phyloP scores from a whole-genome alignment of 495 filamentous ascomycete genomes.

The Geopyxis carbonaria region DNA sequence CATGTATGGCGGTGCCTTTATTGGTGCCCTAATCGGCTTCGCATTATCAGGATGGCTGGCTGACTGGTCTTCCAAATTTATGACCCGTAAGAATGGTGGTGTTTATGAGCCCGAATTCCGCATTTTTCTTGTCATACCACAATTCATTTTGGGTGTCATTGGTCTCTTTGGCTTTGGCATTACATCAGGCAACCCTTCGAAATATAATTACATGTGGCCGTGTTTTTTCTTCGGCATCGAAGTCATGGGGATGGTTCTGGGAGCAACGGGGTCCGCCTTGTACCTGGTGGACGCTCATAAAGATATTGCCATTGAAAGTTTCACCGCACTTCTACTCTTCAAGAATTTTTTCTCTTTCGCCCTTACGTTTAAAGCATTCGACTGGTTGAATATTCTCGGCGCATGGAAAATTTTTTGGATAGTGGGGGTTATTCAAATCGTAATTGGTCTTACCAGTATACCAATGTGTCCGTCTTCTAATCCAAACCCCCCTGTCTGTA shows the following conservation, averaged over 20 bases:
- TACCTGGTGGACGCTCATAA: constrained; percentile 92
- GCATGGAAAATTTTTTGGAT: constrained; percentile 50
- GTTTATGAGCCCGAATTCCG: constrained; percentile 87
- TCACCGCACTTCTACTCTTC: constrained; percentile 80
- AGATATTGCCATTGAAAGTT: constrained; percentile 73
- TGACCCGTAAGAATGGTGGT: constrained; percentile 61
- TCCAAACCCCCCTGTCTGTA: not conserved
- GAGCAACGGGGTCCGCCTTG: constrained; percentile 67
- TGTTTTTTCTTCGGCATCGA: constrained; percentile 62
- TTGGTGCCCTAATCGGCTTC: constrained; percentile 68
- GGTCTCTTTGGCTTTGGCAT: constrained; percentile 74
- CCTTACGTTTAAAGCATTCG: constrained; percentile 62
- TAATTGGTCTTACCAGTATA: constrained; percentile 4
- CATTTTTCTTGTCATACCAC: constrained; percentile 62
- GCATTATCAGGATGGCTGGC: constrained; percentile 52
- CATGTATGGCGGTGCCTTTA: constrained; percentile 71
- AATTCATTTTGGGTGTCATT: constrained; percentile 57
- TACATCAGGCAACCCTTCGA: constrained; percentile 39
- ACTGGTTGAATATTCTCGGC: constrained; percentile 50
- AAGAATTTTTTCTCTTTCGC: constrained; percentile 86
- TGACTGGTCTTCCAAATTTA: constrained; percentile 50
- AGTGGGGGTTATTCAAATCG: constrained; percentile 58
- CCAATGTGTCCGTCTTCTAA: constrained; percentile 19
- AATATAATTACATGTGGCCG: constrained; percentile 55
- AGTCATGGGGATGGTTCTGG: constrained; percentile 78